A percentile compares a stretch with the other conserved stretches of the same genome.
These are phyloP conservation scores for Scutellospora calospora DNA, from an alignment of 371 early-diverging fungal genomes.

Conservation along the genomic window DNA sequence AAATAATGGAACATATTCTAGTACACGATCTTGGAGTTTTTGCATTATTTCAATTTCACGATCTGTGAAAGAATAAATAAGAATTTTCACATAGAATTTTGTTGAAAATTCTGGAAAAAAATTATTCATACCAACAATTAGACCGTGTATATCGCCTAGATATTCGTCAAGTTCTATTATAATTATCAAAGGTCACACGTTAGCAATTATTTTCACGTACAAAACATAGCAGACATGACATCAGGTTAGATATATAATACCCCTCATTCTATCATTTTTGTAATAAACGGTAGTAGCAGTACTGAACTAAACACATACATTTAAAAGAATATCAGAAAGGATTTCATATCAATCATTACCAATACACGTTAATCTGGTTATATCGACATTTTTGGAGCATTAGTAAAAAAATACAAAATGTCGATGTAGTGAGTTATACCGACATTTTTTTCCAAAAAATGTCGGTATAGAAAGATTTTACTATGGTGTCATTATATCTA, in stretches of 20 bases:
- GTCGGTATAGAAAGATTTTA: too few relatives aligned
- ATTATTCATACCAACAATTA: constrained; percentile 65
- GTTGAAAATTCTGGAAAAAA: not conserved
- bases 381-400: too few relatives aligned
- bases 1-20: constrained; percentile 54
- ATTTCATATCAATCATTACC: too few relatives aligned
- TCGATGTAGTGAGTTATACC: too few relatives aligned
- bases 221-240: too few relatives aligned
- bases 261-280: constrained; percentile 72
- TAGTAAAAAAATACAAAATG: too few relatives aligned
- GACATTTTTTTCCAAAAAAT: too few relatives aligned
- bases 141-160: constrained; percentile 79
- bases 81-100: not conserved
- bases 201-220: not conserved
- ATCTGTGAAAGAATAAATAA: constrained; percentile 50
- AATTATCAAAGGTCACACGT: not conserved
- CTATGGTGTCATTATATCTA: too few relatives aligned
- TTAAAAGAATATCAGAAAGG: not conserved
- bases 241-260: constrained; percentile 55
- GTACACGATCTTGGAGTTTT: constrained; percentile 61
- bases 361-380: too few relatives aligned
- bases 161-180: constrained; percentile 71
- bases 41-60: constrained; percentile 81
- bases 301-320: constrained; percentile 63
- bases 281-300: constrained; percentile 75